Conservation (phyloP, 2,329 filamentous ascomycete genomes). For the Ophiognomonia clavigignenti-juglandacearum region DNA sequence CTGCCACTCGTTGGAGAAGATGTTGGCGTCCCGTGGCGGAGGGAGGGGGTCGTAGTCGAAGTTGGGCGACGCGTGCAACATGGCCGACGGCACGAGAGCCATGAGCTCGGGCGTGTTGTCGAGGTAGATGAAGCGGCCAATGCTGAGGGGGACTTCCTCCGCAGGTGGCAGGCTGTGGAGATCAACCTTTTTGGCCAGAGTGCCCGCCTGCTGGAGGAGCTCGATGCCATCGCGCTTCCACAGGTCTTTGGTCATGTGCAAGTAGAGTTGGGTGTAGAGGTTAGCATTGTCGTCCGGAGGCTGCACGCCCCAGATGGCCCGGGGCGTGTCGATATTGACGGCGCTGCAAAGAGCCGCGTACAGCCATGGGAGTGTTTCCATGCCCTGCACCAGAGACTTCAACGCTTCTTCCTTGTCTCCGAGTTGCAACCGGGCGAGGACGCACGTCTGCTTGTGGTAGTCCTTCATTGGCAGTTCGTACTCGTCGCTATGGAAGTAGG, state of each 20-base stretch:
- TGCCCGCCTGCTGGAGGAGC: conserved; percentile 66
- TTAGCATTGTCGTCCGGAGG: conserved; percentile 60
- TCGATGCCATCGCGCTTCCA: conserved; percentile 69
- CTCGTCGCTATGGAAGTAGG: conserved; percentile 32
- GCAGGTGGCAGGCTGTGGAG: conserved; percentile 30
- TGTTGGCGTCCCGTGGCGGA: conserved; percentile 53
- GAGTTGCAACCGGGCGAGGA: conserved; percentile 70
- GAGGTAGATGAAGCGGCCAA: conserved; percentile 74
- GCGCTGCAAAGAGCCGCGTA: conserved; percentile 76
- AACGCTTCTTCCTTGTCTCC: conserved; percentile 63
- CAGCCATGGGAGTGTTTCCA: conserved; percentile 77
- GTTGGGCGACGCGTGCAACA: conserved; percentile 61
- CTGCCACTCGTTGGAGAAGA: conserved; percentile 41
- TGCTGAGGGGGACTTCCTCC: conserved; percentile 36
- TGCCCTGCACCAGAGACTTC: conserved; percentile 59
- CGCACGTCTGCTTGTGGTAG: conserved; percentile 72
- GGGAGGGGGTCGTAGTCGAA: conserved; percentile 80
- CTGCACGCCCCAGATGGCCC: conserved; percentile 75
- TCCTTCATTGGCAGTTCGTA: conserved; percentile 31
- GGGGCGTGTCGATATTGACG: conserved; percentile 72
- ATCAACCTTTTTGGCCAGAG: conserved; percentile 44
- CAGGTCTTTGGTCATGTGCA: conserved; percentile 70
- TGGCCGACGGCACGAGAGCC: conserved; percentile 58
- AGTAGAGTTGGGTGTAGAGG: conserved; percentile 71
- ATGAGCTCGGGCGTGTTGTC: conserved; percentile 71